Evolutionary conservation across 2,329 filamentous ascomycete species (phyloP).

Genomic region (Xylariaceae sp.): DNA sequence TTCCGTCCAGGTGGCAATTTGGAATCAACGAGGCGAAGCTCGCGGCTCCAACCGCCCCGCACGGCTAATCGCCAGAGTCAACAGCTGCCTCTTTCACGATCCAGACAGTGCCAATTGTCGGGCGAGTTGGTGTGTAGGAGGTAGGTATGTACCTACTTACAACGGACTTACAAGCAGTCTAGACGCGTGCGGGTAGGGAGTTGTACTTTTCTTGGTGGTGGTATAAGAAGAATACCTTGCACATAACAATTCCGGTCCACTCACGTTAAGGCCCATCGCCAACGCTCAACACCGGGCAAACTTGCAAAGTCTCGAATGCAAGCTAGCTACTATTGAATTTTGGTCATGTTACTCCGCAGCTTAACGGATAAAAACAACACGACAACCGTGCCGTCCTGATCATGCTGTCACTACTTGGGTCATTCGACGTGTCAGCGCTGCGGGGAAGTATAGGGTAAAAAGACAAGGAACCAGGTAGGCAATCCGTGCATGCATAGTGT

Average conservation of each 20-base stretch:
- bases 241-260: neutral
- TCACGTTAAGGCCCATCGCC: neutral
- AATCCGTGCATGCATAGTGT: neutral
- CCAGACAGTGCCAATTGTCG: neutral
- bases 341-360: slow-evolving; percentile 2
- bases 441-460: slow-evolving; percentile 1
- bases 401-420: slow-evolving; percentile 13
- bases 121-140: neutral
- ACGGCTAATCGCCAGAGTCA: neutral
- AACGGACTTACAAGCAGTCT: neutral
- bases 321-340: slow-evolving; percentile 4
- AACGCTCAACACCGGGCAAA: neutral
- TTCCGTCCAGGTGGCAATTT: neutral
- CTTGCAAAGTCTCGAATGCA: neutral
- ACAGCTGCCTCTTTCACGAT: neutral
- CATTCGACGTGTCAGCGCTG: slow-evolving; percentile 14
- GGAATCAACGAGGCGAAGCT: neutral
- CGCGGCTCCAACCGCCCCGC: neutral
- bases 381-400: slow-evolving; percentile 10
- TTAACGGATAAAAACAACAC: slow-evolving; percentile 6
- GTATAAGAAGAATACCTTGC: too few species aligned
- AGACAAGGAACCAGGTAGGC: neutral
- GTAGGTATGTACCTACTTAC: neutral
- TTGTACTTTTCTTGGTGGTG: neutral
- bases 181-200: neutral